These are phyloP conservation scores for Omphalea diandra DNA, from an alignment of 441 rosid genomes.

Conservation along the genomic window DNA sequence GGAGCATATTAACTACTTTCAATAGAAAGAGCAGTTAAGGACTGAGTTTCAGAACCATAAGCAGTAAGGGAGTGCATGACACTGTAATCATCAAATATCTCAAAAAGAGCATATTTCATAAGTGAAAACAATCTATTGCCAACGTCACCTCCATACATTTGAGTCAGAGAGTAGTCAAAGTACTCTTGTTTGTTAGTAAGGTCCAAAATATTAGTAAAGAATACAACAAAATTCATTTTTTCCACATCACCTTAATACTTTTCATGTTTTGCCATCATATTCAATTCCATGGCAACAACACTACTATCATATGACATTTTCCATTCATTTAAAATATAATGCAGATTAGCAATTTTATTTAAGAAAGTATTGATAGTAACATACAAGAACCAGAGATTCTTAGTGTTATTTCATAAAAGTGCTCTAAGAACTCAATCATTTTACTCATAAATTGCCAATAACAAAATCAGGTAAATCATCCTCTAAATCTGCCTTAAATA, in stretches of 20 bases:
- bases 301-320: background rate
- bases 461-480: background rate
- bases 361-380: background rate
- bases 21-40: background rate
- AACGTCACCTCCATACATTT: background rate
- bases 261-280: too few relatives aligned
- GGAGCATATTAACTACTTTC: background rate
- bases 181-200: background rate
- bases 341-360: too few relatives aligned
- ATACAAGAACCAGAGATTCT: background rate
- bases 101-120: background rate
- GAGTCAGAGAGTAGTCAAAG: too few relatives aligned
- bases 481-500: background rate
- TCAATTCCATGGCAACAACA: background rate
- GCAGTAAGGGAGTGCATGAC: background rate
- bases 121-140: background rate
- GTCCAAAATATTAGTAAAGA: background rate
- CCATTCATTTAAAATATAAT: background rate
- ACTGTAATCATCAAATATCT: background rate
- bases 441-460: too few relatives aligned
- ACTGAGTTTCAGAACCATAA: background rate
- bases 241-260: too few relatives aligned
- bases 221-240: too few relatives aligned
- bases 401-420: too few relatives aligned
- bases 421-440: background rate